phyloP scores from a whole-genome alignment of 805 yeast genomes.

The Komagataella mondaviorum region DNA sequence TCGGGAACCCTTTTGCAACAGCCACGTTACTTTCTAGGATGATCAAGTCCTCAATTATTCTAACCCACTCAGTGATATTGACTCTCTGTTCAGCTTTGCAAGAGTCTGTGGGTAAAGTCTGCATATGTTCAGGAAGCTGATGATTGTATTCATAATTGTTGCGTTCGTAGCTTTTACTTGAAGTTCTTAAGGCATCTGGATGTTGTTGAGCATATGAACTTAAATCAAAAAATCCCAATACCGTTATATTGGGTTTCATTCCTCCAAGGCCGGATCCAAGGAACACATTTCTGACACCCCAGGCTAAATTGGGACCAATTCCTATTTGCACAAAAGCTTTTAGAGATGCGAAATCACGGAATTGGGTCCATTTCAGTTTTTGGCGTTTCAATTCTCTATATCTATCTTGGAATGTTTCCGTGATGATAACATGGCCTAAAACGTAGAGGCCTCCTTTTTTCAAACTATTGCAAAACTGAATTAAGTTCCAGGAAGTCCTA shows the following conservation, averaged over 20 bases:
- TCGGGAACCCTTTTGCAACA: conserved; percentile 77
- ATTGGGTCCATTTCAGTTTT: conserved; percentile 68
- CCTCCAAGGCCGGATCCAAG: conserved; percentile 97
- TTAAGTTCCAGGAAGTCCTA: conserved; percentile 80
- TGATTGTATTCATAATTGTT: conserved; percentile 8
- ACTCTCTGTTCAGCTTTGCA: conserved; percentile 62
- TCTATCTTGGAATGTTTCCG: conserved; percentile 46
- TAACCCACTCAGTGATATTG: conserved; percentile 76
- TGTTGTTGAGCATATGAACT: conserved; percentile 6
- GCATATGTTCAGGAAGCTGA: conserved; percentile 12
- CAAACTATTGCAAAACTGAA: conserved; percentile 84
- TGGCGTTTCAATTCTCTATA: conserved; percentile 61
- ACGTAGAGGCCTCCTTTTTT: conserved; percentile 93
- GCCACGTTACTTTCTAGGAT: conserved; percentile 87
- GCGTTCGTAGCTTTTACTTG: conserved; percentile 3
- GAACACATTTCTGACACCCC: conserved; percentile 92
- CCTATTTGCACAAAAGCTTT: conserved; percentile 94
- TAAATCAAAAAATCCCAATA: conserved; percentile 77
- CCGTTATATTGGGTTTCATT: conserved; percentile 93
- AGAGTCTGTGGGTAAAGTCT: conserved; percentile 41
- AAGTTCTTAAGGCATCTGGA: conserved; percentile 1
- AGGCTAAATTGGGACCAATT: conserved; percentile 72
- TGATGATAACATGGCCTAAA: conserved; percentile 79
- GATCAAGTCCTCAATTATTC: conserved; percentile 78
- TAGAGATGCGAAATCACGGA: conserved; percentile 63